Base-by-base conservation (phyloP, 306 rosid genomes). In the Cucurbita maxima region DNA sequence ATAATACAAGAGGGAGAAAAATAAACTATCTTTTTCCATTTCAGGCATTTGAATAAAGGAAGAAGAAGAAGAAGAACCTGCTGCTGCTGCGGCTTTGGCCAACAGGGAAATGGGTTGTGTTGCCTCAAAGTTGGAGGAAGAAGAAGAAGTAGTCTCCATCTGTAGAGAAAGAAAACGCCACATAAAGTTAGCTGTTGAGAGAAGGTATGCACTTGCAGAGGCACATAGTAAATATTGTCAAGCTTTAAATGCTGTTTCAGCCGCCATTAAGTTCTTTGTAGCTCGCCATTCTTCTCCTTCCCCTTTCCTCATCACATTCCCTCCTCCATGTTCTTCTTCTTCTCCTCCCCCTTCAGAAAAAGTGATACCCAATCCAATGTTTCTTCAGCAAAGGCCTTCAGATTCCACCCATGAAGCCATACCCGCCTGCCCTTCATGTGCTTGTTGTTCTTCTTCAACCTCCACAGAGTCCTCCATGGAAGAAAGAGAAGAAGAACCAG, bases 81-180 rank as follows among this genome's bases (percentile, higher is more conserved):
- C 19, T 16, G 30, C 58, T n/a, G 59, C 59, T 55, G 22, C 41
- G 71, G 62, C 75, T 77, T 78, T 69, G 69, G 72, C 44, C 30
- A 51, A 74, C 58, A 75, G 76, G 66, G 78, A 20, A 56, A 94
- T 89, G 96, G 97, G 99, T 0, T 91, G 99, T 83, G 96, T 88
- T 48, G 91, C 97, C 40, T 94, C 99, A 19, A 94, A 89, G 84
- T 94, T 94, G 69, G 98, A 87, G 92, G 99, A 89, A 25, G 97
- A 90, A 79, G 94, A 83, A 55, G 91, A 82, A 79, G 96, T 88
- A 0, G 92, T 94, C 3, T 73, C 87, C 34, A 89, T 94, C 11
- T 94, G 99, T 72, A 85, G 85, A 84, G 97, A 91, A 85, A 91
- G 99, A 82, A 94, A 89, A 34, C 85, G 83, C 4, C 87, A 80